A percentile compares a stretch with the other conserved stretches of the same genome.
Conservation (phyloP, 148 eudicot genomes). For the Diospyros lotus region DNA sequence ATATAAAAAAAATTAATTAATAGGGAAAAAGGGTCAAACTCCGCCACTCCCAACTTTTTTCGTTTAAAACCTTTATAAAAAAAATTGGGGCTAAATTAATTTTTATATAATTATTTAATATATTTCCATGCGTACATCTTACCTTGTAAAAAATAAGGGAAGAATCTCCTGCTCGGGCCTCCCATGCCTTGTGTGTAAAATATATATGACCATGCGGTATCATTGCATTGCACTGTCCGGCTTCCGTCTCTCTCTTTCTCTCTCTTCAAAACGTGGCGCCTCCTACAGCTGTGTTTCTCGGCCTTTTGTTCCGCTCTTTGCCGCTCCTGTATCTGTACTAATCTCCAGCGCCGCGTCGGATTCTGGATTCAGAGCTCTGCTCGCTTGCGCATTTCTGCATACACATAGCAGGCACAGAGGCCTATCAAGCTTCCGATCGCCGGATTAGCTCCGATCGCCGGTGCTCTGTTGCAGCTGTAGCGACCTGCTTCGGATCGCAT, state of each 20-base stretch:
- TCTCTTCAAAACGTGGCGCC: neutral
- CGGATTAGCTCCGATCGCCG: neutral
- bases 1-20: no score
- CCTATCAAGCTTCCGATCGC: neutral
- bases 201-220: no score
- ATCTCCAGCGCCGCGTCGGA: neutral
- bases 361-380: neutral
- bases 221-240: neutral
- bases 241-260: neutral
- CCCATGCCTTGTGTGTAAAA: no score
- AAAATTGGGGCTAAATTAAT: no score
- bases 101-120: no score
- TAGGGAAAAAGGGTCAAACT: no score
- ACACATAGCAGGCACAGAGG: neutral
- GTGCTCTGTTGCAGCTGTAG: neutral
- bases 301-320: neutral
- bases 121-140: no score
- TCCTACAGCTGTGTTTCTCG: constrained; percentile 3
- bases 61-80: no score
- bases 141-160: no score
- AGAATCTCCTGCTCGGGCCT: no score
- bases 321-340: neutral
- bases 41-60: no score
- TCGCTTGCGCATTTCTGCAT: neutral
- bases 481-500: constrained; percentile 4